phyloP scores from a whole-genome alignment of 164 flowering plant genomes.

The Stephania yunnanensis region DNA sequence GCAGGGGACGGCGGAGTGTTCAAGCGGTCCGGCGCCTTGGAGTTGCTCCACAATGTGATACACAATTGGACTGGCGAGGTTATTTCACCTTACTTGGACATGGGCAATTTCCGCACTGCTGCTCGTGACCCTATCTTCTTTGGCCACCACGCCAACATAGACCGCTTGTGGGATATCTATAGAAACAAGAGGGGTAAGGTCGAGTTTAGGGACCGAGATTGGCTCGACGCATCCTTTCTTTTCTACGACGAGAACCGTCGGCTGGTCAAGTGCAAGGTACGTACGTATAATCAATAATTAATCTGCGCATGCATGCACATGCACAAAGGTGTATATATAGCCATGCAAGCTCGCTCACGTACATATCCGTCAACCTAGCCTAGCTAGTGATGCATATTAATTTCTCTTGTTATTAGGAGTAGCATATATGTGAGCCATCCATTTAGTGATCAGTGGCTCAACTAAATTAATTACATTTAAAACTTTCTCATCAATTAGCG shows the following conservation, averaged over 20 bases:
- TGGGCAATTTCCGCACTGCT: neutral
- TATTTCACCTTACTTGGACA: neutral
- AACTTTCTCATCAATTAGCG: too few relatives aligned
- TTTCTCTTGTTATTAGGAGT: too few relatives aligned
- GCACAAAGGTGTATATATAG: too few relatives aligned
- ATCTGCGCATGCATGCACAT: too few relatives aligned
- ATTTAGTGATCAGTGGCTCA: too few relatives aligned
- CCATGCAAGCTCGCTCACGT: too few relatives aligned
- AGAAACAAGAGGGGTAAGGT: neutral
- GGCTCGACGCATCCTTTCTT: neutral
- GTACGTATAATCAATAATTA: neutral
- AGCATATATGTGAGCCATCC: too few relatives aligned
- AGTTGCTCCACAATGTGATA: neutral
- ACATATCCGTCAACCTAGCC: too few relatives aligned
- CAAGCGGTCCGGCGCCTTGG: neutral
- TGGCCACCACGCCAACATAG: neutral
- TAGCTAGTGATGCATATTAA: too few relatives aligned
- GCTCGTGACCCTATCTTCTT: neutral
- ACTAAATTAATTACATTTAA: too few relatives aligned
- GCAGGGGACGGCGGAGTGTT: neutral
- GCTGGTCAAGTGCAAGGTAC: constrained; percentile 5
- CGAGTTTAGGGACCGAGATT: neutral
- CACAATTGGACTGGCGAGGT: neutral
- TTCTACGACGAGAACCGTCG: neutral
- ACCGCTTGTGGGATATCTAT: neutral